Conservation (phyloP, 2,329 filamentous ascomycete genomes). For the Tolypocladium tropicale region DNA sequence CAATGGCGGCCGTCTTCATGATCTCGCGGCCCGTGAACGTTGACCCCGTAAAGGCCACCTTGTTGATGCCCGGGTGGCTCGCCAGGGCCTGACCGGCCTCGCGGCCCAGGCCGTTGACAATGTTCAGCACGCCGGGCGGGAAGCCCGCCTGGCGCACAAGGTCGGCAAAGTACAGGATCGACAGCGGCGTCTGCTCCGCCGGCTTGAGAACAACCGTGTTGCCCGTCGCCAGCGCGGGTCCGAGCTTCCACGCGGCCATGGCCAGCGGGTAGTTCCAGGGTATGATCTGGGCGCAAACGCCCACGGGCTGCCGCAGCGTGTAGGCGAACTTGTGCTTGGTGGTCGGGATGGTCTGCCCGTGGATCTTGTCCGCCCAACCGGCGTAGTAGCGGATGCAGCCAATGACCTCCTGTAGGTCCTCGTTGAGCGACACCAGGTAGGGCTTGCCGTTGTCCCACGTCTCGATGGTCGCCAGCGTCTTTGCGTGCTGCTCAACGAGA, state of each 20-base stretch:
- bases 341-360: conserved; percentile 66
- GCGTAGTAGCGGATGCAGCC: conserved; percentile 60
- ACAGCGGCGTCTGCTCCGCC: conserved; percentile 58
- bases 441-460: conserved; percentile 74
- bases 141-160: conserved; percentile 66
- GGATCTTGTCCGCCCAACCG: conserved; percentile 70
- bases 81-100: conserved; percentile 60
- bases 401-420: conserved; percentile 45
- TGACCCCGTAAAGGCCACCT: conserved; percentile 71
- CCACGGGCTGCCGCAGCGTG: conserved; percentile 65
- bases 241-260: conserved; percentile 57
- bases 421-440: conserved; percentile 53
- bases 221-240: conserved; percentile 56
- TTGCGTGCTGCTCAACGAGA: conserved; percentile 54
- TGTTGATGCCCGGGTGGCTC: conserved; percentile 58
- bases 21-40: conserved; percentile 63
- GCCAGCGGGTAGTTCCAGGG: conserved; percentile 59
- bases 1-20: conserved; percentile 64
- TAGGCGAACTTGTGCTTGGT: conserved; percentile 61
- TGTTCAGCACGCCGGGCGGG: conserved; percentile 67
- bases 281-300: conserved; percentile 65
- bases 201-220: conserved; percentile 56
- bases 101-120: conserved; percentile 60
- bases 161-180: conserved; percentile 53
- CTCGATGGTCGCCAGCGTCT: conserved; percentile 43